These are phyloP conservation scores for Lachnellula arida DNA, from an alignment of 2,329 filamentous ascomycete species.

Conservation along the genomic window DNA sequence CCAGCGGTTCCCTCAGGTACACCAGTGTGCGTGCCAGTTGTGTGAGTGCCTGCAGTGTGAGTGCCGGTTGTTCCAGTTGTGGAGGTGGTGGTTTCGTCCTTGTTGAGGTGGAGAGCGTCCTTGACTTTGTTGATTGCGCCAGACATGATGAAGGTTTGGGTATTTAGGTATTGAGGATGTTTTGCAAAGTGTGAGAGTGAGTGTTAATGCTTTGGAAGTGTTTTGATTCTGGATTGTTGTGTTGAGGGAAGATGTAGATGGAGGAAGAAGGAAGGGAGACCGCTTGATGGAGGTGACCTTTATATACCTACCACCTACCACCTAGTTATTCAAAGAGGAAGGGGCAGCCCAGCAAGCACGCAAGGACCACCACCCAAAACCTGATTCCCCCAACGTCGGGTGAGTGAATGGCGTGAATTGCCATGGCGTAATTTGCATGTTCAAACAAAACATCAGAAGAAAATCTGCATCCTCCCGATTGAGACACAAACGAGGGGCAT, in stretches of 20 bases:
- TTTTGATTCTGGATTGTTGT: not conserved
- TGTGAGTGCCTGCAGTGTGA: slow-evolving; percentile 3
- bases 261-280: not conserved
- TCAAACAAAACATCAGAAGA: not conserved
- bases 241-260: not conserved
- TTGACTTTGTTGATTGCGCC: slow-evolving; percentile 44
- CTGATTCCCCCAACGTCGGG: not conserved
- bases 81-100: slow-evolving; percentile 20
- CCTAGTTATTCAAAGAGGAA: not conserved
- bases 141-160: slow-evolving; percentile 37
- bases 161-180: not conserved
- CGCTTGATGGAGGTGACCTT: not conserved
- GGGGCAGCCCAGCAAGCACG: not conserved
- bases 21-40: not conserved
- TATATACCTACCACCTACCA: not conserved
- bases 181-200: not conserved
- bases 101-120: slow-evolving; percentile 35
- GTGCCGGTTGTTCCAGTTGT: slow-evolving; percentile 9
- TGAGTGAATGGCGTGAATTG: not conserved
- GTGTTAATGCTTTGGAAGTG: not conserved
- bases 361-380: not conserved
- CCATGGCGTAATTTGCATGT: not conserved
- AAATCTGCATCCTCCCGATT: not conserved
- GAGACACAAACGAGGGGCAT: not conserved
- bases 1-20: slow-evolving; percentile 17